Base-by-base conservation (phyloP, 2,329 filamentous ascomycete species). In the Colletotrichum sp. region DNA sequence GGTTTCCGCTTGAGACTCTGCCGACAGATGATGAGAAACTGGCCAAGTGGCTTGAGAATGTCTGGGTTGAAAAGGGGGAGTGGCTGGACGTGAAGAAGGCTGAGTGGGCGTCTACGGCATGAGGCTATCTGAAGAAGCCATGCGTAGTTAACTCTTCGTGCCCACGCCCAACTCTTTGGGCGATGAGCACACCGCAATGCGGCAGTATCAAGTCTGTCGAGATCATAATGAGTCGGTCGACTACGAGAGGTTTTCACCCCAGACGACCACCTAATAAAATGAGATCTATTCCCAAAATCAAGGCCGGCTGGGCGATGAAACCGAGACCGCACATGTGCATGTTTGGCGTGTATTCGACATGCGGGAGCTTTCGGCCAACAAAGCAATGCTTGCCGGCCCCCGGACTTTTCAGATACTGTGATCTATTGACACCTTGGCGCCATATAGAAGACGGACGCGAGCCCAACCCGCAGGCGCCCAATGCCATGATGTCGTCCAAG, bases 31-130 rank as follows among this genome's bases (percentile, higher is more conserved):
- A 90, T 68, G 86, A 85, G 26, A 87, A 84, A 71, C 80, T 90
- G 71, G 87, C 86, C 13, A 85, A 84, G 76, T 91, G 89, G 89
- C 81, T 91, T 26, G 89, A 91, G 81, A 82, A 85, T 70, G 80
- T 86, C 48, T 91, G 88, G 89, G 79, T 90, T 30, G 87, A 89
- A 78, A 91, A 91, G 80, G 89, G 88, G 4, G 82, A 87, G 71
- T 89, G 86, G 84, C 80, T 91, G 32, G 88, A 90, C 73, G 80
- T 76, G 55, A 86, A 86, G 78, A 84, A 83, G 75, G 78, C 80
- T 24, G 83, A 87, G 79, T 89, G 87, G 87, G 80, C 81, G 21
- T 70, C 60, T 24, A 62, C 26, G 38, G 43, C 73, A 66, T 74
- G 61, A 71, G 38, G 1, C n/a, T 61, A 61, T 52, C 43, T 21